phyloP scores from a whole-genome alignment of 306 rosid genomes.

The Coriaria nepalensis region DNA sequence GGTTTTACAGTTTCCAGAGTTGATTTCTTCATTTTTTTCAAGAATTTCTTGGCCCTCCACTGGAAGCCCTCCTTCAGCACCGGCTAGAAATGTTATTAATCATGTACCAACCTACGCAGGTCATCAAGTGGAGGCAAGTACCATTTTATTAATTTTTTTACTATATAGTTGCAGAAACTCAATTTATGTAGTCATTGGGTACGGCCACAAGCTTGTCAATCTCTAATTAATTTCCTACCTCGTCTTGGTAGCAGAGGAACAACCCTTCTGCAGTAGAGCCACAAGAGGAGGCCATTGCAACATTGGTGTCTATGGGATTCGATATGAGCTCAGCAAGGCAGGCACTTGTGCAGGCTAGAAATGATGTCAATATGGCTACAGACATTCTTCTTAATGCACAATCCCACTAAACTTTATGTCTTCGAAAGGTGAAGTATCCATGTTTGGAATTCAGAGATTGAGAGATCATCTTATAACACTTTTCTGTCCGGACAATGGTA shows the following conservation, averaged over 20 bases:
- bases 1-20: conserved; percentile 58
- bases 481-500: no score
- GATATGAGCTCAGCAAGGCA: conserved; percentile 88
- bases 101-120: conserved; percentile 38
- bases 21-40: conserved; percentile 53
- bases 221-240: no score
- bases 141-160: background rate
- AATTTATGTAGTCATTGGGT: no score
- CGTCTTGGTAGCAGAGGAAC: conserved; percentile 47
- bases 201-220: no score
- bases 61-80: conserved; percentile 49
- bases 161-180: no score
- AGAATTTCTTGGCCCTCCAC: conserved; percentile 59
- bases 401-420: conserved; percentile 29
- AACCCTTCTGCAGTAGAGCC: conserved; percentile 56
- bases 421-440: no score
- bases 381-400: conserved; percentile 87
- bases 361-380: conserved; percentile 82
- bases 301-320: conserved; percentile 92
- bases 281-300: conserved; percentile 59
- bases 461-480: no score
- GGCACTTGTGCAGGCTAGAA: conserved; percentile 86
- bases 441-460: no score
- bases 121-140: conserved; percentile 72
- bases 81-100: conserved; percentile 42